These are phyloP conservation scores for Xerocomus spinulosus DNA, from an alignment of 768 basidiomycete species.

Conservation along the genomic window DNA sequence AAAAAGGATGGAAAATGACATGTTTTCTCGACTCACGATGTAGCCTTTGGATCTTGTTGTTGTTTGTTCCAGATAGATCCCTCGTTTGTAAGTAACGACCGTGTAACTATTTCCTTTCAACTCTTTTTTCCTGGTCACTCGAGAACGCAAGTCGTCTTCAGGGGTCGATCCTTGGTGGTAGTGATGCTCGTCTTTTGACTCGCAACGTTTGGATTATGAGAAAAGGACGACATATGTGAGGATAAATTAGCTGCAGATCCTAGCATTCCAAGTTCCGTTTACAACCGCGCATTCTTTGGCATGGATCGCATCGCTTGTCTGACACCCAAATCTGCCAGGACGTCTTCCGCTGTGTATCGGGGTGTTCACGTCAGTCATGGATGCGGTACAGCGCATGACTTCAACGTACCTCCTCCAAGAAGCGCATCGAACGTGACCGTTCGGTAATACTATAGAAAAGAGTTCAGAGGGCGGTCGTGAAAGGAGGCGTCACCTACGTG, in stretches of 20 bases:
- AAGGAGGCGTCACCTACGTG: conserved; percentile 35
- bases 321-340: conserved; percentile 74
- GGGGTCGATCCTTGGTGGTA: too few relatives aligned
- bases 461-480: neutral
- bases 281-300: conserved; percentile 64
- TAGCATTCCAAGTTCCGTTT: conserved; percentile 7
- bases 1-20: neutral
- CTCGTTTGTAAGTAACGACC: neutral
- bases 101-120: too few relatives aligned
- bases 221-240: too few relatives aligned
- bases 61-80: neutral
- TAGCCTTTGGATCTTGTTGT: neutral
- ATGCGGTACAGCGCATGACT: neutral
- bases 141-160: too few relatives aligned
- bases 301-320: conserved; percentile 74
- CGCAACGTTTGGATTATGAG: too few relatives aligned
- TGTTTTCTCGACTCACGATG: neutral
- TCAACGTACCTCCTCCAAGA: conserved; percentile 55
- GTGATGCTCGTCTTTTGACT: too few relatives aligned
- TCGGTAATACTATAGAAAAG: conserved; percentile 27
- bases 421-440: conserved; percentile 40
- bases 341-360: conserved; percentile 58
- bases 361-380: neutral
- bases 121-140: too few relatives aligned
- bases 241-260: neutral